Evolutionary conservation across 2,329 filamentous ascomycete genomes (phyloP), one percentile per base, ranked within the genome.

Genomic region (Trichoderma polysporum): DNA sequence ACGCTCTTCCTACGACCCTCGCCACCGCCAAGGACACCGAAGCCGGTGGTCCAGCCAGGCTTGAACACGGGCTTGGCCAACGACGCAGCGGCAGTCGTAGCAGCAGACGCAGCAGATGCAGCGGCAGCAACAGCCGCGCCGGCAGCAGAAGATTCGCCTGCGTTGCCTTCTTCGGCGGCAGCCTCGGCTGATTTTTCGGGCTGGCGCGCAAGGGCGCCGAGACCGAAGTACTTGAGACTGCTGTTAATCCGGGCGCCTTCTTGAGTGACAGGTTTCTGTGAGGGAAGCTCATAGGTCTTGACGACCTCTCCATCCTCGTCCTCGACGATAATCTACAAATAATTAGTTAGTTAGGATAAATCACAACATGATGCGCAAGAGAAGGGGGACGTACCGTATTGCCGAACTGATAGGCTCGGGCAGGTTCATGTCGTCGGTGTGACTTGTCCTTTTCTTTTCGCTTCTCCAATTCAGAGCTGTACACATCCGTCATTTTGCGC

Each of bases 221-320:
- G 83, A 58, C 85, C 84, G 74, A 87, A 83, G 67, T 85, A 84
- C 72, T 85, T 86, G 39, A 86, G 78, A 65, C 84, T 78, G 27
- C 82, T 78, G 19, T 79, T 77, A 33, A 85, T 74, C 19, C 79
- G 69, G 50, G 78, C 79, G 19, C 71, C 76, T 13, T 82, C 78
- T 67, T 78, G 80, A 17, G 74, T 74, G 13, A 82, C 80, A 0
- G 71, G 69, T 69, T 84, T 86, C 29, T 86, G 78, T 0, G 84
- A 80, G 1, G 90, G 89, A 31, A 94, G 85, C 70, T 94, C 89
- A 74, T 93, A 94, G 66, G 91, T 89, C 80, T 94, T 94, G 75
- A 96, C 86, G 35, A 96, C 92, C 76, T 96, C 92, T 50, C 92
- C 92, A 72, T 94, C 90, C 76, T 91, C 90, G 69, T 96, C 91